phyloP scores from a whole-genome alignment of 306 rosid species.

The Quercus parvula region DNA sequence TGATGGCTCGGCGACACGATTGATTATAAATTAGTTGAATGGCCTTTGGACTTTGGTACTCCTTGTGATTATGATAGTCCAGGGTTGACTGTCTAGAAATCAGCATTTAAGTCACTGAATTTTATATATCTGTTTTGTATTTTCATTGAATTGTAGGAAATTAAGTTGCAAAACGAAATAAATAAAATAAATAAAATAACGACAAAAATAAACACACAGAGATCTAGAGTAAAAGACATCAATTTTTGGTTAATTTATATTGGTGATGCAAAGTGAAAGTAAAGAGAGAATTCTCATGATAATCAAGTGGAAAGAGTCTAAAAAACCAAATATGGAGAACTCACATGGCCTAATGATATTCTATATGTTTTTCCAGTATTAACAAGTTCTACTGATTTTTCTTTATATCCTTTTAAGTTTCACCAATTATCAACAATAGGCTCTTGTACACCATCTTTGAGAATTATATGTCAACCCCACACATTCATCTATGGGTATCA shows the following conservation, averaged over 20 bases:
- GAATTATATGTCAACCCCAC: no score
- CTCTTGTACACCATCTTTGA: no score
- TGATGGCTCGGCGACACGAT: not conserved
- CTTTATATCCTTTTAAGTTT: no score
- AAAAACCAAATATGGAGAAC: no score
- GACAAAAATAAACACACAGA: not conserved
- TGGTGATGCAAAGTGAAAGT: not conserved
- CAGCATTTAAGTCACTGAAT: not conserved
- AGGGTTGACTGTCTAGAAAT: not conserved
- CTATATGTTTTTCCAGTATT: no score
- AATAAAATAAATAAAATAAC: not conserved
- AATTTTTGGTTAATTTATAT: not conserved
- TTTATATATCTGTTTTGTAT: not conserved
- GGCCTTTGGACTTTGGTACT: not conserved
- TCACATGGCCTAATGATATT: no score
- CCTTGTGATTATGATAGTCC: not conserved
- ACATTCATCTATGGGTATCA: no score
- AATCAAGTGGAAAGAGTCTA: not conserved
- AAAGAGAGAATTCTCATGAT: not conserved
- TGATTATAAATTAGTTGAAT: not conserved
- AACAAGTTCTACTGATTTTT: no score
- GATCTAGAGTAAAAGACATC: not conserved
- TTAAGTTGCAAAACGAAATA: not conserved
- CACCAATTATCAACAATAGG: no score
- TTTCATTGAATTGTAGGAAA: not conserved